Conservation (phyloP, 371 early-diverging fungal genomes). For the Sanchytrium tribonematis region DNA sequence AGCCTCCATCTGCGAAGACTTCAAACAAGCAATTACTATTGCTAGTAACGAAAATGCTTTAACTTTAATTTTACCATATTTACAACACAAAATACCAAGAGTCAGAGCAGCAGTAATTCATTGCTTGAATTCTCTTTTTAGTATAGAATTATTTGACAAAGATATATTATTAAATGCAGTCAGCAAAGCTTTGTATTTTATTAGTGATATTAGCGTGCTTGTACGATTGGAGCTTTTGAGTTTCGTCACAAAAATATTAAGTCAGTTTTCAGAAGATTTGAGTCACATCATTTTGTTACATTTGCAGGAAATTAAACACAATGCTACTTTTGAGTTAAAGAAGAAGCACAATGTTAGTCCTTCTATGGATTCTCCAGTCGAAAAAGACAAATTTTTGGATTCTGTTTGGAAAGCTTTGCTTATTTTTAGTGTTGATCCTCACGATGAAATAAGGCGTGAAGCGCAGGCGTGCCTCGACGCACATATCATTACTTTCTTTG, state of each 20-base stretch:
- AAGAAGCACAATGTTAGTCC: neutral
- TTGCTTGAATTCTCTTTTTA: neutral
- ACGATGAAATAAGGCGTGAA: slow-evolving; percentile 4
- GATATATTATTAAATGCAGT: neutral
- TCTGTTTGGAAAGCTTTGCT: slow-evolving; percentile 47
- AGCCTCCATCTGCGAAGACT: neutral
- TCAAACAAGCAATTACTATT: neutral
- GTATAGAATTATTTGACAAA: neutral
- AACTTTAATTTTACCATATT: neutral
- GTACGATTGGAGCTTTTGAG: neutral
- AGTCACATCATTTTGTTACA: neutral
- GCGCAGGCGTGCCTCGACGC: neutral
- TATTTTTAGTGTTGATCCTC: slow-evolving; percentile 43
- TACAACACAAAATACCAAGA: neutral
- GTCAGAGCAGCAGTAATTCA: neutral
- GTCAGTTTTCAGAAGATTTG: neutral
- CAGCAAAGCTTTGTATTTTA: neutral
- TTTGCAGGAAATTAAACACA: neutral
- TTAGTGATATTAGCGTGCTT: neutral
- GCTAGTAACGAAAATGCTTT: neutral
- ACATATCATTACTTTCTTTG: neutral
- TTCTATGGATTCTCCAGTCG: too few species aligned
- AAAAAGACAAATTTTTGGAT: too few species aligned
- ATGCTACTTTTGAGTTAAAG: neutral
- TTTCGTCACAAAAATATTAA: neutral